phyloP scores from a whole-genome alignment of 169 alveolate species.

The Eimeria sp. region DNA sequence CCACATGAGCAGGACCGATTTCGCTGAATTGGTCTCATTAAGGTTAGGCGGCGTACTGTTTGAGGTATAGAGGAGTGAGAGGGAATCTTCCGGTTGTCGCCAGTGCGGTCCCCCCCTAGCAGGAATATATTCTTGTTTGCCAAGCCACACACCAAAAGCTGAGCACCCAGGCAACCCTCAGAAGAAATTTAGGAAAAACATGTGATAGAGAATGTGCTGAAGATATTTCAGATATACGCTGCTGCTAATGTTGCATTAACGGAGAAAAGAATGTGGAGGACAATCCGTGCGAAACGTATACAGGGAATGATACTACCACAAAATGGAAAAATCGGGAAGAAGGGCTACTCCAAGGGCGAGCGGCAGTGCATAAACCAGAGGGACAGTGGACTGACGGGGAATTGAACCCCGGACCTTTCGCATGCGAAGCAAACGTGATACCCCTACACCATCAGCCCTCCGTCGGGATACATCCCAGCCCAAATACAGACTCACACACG shows the following conservation, averaged over 20 bases:
- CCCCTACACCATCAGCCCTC: constrained; percentile 98
- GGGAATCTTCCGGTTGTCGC: too few relatives aligned
- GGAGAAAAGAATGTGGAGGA: neutral
- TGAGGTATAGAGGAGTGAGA: too few relatives aligned
- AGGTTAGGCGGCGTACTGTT: too few relatives aligned
- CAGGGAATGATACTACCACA: neutral
- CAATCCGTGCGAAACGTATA: too few relatives aligned
- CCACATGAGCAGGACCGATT: too few relatives aligned
- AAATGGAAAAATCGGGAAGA: neutral
- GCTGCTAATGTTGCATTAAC: neutral
- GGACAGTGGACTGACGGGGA: constrained; percentile 95
- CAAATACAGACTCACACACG: neutral
- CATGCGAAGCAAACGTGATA: constrained; percentile 98
- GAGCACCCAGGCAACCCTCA: neutral
- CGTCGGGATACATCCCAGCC: neutral
- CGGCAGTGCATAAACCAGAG: neutral
- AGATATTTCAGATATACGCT: neutral
- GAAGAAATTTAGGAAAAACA: neutral
- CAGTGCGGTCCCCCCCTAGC: too few relatives aligned
- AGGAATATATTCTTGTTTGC: too few relatives aligned
- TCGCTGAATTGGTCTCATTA: too few relatives aligned
- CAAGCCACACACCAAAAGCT: neutral
- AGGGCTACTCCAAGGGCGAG: neutral
- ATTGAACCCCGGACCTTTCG: constrained; percentile 98
- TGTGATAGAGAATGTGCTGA: neutral